These are phyloP conservation scores for Lactifluus subvellereus DNA, from an alignment of 768 basidiomycete species.

Conservation along the genomic window DNA sequence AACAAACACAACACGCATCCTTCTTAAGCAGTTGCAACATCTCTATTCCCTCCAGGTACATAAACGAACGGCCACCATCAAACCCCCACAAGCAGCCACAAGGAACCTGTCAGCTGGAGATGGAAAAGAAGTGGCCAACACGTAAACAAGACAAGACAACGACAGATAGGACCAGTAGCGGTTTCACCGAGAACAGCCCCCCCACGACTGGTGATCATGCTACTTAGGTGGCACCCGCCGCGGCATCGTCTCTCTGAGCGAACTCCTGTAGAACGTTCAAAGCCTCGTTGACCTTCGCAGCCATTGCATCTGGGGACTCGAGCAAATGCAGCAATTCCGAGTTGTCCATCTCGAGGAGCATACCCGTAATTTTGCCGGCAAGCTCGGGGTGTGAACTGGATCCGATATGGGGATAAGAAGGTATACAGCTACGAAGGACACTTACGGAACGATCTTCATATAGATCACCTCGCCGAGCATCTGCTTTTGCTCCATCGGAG, in stretches of 20 bases:
- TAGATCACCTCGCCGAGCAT: conserved; percentile 97
- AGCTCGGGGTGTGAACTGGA: conserved; percentile 77
- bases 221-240: conserved; percentile 9
- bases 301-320: conserved; percentile 76
- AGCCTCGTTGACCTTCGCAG: conserved; percentile 88
- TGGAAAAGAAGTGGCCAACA: conserved; percentile 25
- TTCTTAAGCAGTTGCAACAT: conserved; percentile 49
- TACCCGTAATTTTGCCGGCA: conserved; percentile 98
- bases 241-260: conserved; percentile 40
- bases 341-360: conserved; percentile 99
- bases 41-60: conserved; percentile 54
- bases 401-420: conserved; percentile 21
- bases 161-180: conserved; percentile 33
- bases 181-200: conserved; percentile 17
- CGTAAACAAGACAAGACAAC: conserved; percentile 32
- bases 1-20: conserved; percentile 22
- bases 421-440: conserved; percentile 26
- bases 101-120: conserved; percentile 32
- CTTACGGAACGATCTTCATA: conserved; percentile 80
- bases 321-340: conserved; percentile 84
- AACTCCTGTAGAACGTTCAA: conserved; percentile 85
- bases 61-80: conserved; percentile 51
- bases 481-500: conserved; percentile 91
- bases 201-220: not conserved
- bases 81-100: conserved; percentile 36